Evolutionary conservation across 257 asterid genomes (phyloP).

Genomic region (Nicotiana undulata): DNA sequence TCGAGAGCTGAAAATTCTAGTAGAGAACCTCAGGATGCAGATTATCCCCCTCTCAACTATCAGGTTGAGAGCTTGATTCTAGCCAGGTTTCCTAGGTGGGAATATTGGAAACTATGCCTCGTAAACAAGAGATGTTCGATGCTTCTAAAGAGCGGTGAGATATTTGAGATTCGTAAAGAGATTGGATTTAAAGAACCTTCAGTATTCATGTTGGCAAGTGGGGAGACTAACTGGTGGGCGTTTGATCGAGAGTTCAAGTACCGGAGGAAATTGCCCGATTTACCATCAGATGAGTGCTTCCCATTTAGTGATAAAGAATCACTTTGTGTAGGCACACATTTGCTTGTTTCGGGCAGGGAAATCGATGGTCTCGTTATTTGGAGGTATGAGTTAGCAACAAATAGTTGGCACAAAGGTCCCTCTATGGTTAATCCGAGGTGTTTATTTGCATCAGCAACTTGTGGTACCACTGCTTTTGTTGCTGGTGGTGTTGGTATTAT

Average conservation of each 20-base stretch:
- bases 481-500: conserved; percentile 60
- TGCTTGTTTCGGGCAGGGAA: conserved; percentile 63
- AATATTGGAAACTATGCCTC: conserved; percentile 49
- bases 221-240: conserved; percentile 65
- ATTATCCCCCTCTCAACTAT: conserved; percentile 59
- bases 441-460: conserved; percentile 67
- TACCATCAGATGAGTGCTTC: conserved; percentile 62
- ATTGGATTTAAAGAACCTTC: conserved; percentile 44
- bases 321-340: conserved; percentile 59
- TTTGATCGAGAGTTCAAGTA: conserved; percentile 52
- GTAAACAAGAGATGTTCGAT: conserved; percentile 45
- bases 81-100: conserved; percentile 65
- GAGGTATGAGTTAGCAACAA: conserved; percentile 54
- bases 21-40: conserved; percentile 80
- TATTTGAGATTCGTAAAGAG: conserved; percentile 44
- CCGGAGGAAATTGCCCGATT: conserved; percentile 43
- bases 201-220: conserved; percentile 62
- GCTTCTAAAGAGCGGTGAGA: conserved; percentile 47
- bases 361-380: conserved; percentile 56
- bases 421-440: conserved; percentile 65
- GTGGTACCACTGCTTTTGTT: conserved; percentile 51
- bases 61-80: conserved; percentile 53
- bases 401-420: conserved; percentile 62
- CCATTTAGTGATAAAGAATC: conserved; percentile 64
- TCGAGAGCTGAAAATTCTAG: not conserved